Evolutionary conservation across 192 early-diverging fungal genomes (phyloP), one percentile per base, ranked within the genome.

Genomic region (Coemansia sp.): DNA sequence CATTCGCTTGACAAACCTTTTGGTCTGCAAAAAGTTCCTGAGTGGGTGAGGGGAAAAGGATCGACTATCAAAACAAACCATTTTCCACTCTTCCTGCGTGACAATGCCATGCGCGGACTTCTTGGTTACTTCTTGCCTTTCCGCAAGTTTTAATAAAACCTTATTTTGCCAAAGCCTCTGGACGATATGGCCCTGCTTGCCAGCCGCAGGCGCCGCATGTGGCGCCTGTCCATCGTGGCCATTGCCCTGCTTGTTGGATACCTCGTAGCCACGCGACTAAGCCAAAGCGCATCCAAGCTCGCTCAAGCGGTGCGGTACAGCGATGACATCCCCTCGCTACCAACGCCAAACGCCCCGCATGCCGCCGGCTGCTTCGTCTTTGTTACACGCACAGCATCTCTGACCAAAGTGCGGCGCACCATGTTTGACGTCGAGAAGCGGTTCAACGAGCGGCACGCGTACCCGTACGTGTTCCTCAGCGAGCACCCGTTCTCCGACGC

Each of bases 401-500:
- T 88, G 59, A 78, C 86, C 45, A 85, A 73, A 30, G 85, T 90
- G 46, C 71, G 73, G 2, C 68, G 75, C 26, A 83, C 88, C 5
- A 77, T 92, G 51, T 70, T 68, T 49, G 79, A 88, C n/a, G 61
- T 91, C 4, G 82, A 92, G 56, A 59, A 80, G 34, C 78, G 84
- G 26, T 91, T 92, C 68, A 92, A 92, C 70, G 63, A 73, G 24
- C 74, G 86, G n/a, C 89, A 83, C 73, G 34, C 76, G 23, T 92
- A 92, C 69, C 90, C 89, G 2, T 91, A 90, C 75, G 88, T 92
- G 34, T 89, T 92, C 73, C 71, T 92, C 36, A 90, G 91, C 77
- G 86, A 92, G 23, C 73, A 73, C n/a, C 85, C 77, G 0, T 89
- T 92, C 60, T 71, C 87, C 5, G 75, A 78, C 12, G 71, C 76